Conservation (phyloP, 768 basidiomycete genomes). For the Suillus weaverae region DNA sequence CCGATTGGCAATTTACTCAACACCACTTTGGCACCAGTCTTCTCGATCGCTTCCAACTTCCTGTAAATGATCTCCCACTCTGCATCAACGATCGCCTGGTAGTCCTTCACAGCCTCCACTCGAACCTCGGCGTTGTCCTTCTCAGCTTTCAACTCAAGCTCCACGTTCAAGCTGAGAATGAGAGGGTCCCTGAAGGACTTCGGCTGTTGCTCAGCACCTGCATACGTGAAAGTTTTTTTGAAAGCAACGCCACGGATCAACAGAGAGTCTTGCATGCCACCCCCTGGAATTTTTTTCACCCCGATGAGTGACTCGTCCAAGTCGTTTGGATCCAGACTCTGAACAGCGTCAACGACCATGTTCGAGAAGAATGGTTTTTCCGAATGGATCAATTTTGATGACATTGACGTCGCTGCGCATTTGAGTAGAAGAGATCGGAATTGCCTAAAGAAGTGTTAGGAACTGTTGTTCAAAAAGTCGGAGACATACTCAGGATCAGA, state of each 20-base stretch:
- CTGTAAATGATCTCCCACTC: constrained; percentile 99
- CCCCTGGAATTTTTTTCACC: constrained; percentile 96
- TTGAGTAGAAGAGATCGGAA: constrained; percentile 94
- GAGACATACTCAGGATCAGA: constrained; percentile 81
- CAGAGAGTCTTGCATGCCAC: constrained; percentile 95
- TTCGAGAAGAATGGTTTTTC: constrained; percentile 99
- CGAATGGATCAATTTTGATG: constrained; percentile 97
- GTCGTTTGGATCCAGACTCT: constrained; percentile 88
- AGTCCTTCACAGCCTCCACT: constrained; percentile 95
- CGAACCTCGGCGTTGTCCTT: constrained; percentile 99
- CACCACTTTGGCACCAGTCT: constrained; percentile 96
- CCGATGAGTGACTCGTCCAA: constrained; percentile 96
- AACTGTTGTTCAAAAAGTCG: constrained; percentile 5
- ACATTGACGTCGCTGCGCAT: constrained; percentile 99
- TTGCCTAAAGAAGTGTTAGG: constrained; percentile 48
- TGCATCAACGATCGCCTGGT: constrained; percentile 98
- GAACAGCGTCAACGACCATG: constrained; percentile 98
- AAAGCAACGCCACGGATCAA: constrained; percentile 91
- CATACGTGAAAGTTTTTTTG: constrained; percentile 99
- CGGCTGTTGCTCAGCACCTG: constrained; percentile 98
- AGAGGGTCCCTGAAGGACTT: constrained; percentile 88
- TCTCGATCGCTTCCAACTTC: constrained; percentile 93
- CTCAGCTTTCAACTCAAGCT: constrained; percentile 97
- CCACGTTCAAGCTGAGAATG: constrained; percentile 93
- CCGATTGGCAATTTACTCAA: constrained; percentile 98